phyloP scores from a whole-genome alignment of 2,329 filamentous ascomycete species.

The Exophiala mesophila region DNA sequence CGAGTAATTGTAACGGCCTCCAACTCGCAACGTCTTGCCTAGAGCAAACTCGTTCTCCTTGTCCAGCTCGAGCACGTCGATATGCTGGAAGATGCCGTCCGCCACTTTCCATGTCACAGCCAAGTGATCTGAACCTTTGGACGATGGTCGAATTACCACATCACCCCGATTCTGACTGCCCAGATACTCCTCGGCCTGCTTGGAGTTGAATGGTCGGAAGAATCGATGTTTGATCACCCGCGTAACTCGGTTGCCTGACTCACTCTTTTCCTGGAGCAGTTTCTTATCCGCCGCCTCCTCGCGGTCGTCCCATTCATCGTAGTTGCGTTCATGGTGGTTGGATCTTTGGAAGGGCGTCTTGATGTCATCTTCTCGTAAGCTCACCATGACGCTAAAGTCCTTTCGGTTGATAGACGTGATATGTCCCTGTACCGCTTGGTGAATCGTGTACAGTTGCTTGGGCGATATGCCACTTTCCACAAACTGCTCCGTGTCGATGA shows the following conservation, averaged over 20 bases:
- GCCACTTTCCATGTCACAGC: slow-evolving; percentile 98
- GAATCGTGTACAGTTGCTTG: slow-evolving; percentile 67
- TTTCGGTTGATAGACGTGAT: slow-evolving; percentile 83
- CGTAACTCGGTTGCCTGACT: slow-evolving; percentile 76
- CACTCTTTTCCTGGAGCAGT: slow-evolving; percentile 78
- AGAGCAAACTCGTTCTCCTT: slow-evolving; percentile 97
- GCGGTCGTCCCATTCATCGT: slow-evolving; percentile 79
- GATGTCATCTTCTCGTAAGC: slow-evolving; percentile 75
- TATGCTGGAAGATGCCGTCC: slow-evolving; percentile 93
- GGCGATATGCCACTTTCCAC: slow-evolving; percentile 64
- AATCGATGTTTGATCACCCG: slow-evolving; percentile 97
- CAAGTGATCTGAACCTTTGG: slow-evolving; percentile 90
- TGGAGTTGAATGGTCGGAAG: slow-evolving; percentile 87
- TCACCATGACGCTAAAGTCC: slow-evolving; percentile 75
- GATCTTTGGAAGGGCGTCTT: slow-evolving; percentile 66
- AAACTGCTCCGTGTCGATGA: slow-evolving; percentile 76
- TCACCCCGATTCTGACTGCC: slow-evolving; percentile 81
- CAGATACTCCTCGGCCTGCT: slow-evolving; percentile 88
- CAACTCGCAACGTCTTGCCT: slow-evolving; percentile 77
- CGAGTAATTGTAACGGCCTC: slow-evolving; percentile 83
- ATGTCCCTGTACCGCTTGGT: slow-evolving; percentile 85
- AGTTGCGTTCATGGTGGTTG: slow-evolving; percentile 50
- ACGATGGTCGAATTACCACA: slow-evolving; percentile 90
- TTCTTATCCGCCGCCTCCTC: slow-evolving; percentile 80
- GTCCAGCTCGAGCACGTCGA: slow-evolving; percentile 92